Conservation (phyloP, 352 stramenopile genomes). For the Phytopythium oedochilum region DNA sequence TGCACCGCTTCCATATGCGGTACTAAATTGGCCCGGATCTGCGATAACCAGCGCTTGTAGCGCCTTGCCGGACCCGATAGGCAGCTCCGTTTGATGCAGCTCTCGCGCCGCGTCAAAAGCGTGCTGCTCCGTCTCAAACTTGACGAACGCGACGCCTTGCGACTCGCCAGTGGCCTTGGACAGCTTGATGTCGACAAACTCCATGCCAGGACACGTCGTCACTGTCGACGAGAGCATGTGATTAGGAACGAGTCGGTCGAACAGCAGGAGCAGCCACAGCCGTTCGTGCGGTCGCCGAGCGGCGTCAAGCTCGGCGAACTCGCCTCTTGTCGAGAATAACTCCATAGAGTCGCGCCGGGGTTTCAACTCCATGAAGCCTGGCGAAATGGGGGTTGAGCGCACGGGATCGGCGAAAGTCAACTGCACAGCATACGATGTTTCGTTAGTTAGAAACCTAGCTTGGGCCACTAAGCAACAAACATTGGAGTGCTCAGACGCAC, state of each 20-base stretch:
- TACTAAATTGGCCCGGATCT: conserved; percentile 62
- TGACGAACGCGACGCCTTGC: conserved; percentile 72
- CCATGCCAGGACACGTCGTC: conserved; percentile 55
- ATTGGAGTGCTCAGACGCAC: conserved; percentile 25
- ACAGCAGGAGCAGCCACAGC: conserved; percentile 68
- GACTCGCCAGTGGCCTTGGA: conserved; percentile 51
- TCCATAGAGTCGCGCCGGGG: neutral
- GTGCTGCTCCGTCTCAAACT: conserved; percentile 53
- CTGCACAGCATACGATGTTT: neutral
- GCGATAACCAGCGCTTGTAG: conserved; percentile 67
- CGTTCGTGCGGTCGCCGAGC: conserved; percentile 14
- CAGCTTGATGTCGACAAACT: conserved; percentile 82
- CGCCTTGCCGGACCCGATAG: conserved; percentile 36
- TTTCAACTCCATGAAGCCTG: neutral
- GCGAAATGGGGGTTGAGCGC: neutral
- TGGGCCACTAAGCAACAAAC: conserved; percentile 16
- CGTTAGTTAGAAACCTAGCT: too few relatives aligned
- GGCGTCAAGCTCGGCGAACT: neutral
- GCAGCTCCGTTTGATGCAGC: conserved; percentile 62
- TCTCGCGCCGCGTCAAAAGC: conserved; percentile 37
- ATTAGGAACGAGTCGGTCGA: conserved; percentile 57
- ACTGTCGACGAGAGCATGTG: conserved; percentile 59
- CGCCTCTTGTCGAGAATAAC: neutral
- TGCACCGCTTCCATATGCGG: conserved; percentile 26
- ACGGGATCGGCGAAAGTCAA: neutral